phyloP scores from a whole-genome alignment of 73 alveolate species.

The Paramecium caudatum region DNA sequence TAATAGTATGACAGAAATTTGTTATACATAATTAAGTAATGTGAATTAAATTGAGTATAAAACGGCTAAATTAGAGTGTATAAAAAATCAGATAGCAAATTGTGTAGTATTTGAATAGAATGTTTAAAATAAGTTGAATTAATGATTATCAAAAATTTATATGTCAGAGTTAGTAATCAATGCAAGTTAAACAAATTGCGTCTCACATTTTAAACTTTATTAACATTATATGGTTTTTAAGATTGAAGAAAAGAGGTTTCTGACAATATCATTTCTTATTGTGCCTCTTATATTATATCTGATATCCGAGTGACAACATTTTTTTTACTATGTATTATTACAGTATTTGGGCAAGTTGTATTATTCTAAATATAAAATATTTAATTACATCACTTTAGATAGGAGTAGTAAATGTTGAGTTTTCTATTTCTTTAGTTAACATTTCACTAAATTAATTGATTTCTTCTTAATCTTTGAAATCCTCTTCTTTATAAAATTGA shows the following conservation, averaged over 20 bases:
- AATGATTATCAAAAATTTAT: not conserved
- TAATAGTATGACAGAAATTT: constrained; percentile 25
- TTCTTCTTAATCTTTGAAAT: constrained; percentile 40
- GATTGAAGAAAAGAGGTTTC: no score
- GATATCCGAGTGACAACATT: not conserved
- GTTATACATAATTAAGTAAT: constrained; percentile 31
- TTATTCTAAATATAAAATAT: not conserved
- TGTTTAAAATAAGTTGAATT: not conserved
- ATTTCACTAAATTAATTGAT: constrained; percentile 32
- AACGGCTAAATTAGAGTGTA: constrained; percentile 1
- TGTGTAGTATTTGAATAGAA: constrained; percentile 32
- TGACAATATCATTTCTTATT: not conserved
- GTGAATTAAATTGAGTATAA: constrained; percentile 10
- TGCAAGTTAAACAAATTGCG: constrained; percentile 17
- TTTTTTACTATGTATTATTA: not conserved
- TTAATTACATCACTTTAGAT: constrained; percentile 44
- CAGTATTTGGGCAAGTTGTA: constrained; percentile 64
- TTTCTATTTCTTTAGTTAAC: constrained; percentile 41
- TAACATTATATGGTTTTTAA: constrained; percentile 43
- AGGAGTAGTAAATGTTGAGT: constrained; percentile 46
- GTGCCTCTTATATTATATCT: constrained; percentile 26
- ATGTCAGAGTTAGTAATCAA: not conserved
- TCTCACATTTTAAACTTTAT: constrained; percentile 65
- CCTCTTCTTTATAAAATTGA: constrained; percentile 58
- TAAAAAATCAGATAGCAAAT: not conserved